Conservation (phyloP, 495 filamentous ascomycete genomes). For the Daldinia bambusicola region DNA sequence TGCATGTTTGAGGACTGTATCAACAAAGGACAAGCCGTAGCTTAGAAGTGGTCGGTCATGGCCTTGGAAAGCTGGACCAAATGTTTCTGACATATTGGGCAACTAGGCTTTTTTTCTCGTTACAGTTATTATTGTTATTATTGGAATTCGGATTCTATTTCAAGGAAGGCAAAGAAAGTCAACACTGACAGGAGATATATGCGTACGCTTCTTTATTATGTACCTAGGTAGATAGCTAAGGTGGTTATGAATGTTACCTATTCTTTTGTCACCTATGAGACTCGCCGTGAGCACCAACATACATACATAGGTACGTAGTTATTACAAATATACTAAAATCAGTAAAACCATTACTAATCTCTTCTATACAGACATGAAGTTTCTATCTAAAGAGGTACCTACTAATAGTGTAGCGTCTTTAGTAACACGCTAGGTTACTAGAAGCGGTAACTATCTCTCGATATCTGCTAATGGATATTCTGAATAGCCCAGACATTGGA, state of each 20-base stretch:
- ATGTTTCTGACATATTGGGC: constrained; percentile 35
- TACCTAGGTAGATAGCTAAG: neutral
- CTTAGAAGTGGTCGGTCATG: constrained; percentile 45
- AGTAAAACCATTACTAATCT: constrained; percentile 3
- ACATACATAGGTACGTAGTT: neutral
- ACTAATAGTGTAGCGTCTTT: neutral
- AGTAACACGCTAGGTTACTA: neutral
- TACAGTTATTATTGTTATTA: neutral
- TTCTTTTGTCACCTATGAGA: neutral
- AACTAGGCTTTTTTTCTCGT: neutral
- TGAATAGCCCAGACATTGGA: too few species aligned
- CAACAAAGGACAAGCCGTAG: constrained; percentile 49
- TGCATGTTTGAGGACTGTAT: constrained; percentile 52
- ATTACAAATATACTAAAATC: neutral
- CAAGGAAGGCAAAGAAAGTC: neutral
- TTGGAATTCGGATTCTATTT: neutral
- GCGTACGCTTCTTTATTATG: too few species aligned
- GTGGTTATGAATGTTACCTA: neutral
- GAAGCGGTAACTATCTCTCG: neutral
- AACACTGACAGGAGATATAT: neutral
- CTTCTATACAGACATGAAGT: neutral
- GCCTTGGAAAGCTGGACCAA: constrained; percentile 40
- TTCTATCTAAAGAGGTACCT: neutral
- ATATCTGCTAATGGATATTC: neutral
- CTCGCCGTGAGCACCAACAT: neutral